phyloP scores from a whole-genome alignment of 1,284 basidiomycete genomes.

The Puccinia polysora region DNA sequence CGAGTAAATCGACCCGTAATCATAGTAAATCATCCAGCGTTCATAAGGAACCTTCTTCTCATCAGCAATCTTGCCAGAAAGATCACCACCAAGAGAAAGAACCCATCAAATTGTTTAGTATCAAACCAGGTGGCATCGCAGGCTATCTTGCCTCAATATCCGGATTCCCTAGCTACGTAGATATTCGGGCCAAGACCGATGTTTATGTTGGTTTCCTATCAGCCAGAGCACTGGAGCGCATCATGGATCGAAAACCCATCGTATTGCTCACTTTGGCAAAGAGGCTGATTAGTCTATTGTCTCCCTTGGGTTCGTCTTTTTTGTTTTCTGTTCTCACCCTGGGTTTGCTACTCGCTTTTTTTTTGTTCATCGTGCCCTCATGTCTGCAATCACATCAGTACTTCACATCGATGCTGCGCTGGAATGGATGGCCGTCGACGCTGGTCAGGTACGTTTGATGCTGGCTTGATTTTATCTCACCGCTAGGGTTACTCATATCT shows the following conservation, averaged over 20 bases:
- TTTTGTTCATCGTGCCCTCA: conserved; percentile 31
- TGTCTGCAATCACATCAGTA: conserved; percentile 63
- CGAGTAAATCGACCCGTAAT: conserved; percentile 3
- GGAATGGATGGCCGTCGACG: conserved; percentile 96
- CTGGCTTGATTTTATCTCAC: not conserved
- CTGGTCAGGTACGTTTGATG: conserved; percentile 63
- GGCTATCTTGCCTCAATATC: conserved; percentile 94
- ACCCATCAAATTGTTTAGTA: conserved; percentile 66
- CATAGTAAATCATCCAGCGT: conserved; percentile 13
- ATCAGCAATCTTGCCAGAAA: conserved; percentile 7
- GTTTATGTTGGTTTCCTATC: conserved; percentile 93
- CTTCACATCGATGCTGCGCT: conserved; percentile 94
- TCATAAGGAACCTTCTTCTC: conserved; percentile 2
- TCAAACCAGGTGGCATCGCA: conserved; percentile 95
- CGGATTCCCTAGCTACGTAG: conserved; percentile 87
- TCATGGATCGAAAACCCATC: conserved; percentile 89
- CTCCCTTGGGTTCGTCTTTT: conserved; percentile 67
- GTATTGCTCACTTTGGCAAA: conserved; percentile 95
- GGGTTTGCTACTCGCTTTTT: not conserved
- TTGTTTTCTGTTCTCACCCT: conserved; percentile 44
- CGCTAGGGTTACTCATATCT: not conserved
- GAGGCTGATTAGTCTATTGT: conserved; percentile 84
- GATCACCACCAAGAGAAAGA: conserved; percentile 15
- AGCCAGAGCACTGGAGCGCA: conserved; percentile 75
- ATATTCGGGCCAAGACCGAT: conserved; percentile 94